A percentile compares a stretch with the other conserved stretches of the same genome.
phyloP scores from a whole-genome alignment of 2,329 filamentous ascomycete genomes.

The Exophiala mesophila region DNA sequence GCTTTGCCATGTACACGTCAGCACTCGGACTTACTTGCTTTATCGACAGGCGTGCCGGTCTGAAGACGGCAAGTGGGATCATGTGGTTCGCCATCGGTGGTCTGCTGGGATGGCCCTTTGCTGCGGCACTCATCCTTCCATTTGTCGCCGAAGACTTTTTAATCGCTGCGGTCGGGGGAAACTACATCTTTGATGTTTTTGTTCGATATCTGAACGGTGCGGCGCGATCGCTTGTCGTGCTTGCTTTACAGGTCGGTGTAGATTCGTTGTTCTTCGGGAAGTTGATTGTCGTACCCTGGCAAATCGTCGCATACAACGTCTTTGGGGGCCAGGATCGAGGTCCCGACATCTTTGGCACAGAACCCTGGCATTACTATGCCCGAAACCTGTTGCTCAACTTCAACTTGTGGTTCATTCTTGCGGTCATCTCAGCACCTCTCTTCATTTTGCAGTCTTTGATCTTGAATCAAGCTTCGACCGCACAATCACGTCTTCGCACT shows the following conservation, averaged over 20 bases:
- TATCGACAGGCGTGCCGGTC: slow-evolving; percentile 78
- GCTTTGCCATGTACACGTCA: slow-evolving; percentile 91
- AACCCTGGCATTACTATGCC: slow-evolving; percentile 95
- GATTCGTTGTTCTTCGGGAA: slow-evolving; percentile 85
- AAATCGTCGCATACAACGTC: slow-evolving; percentile 94
- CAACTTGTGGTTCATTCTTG: slow-evolving; percentile 86
- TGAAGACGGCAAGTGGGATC: slow-evolving; percentile 77
- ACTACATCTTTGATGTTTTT: slow-evolving; percentile 57
- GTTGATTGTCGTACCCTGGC: slow-evolving; percentile 72
- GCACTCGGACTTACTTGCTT: slow-evolving; percentile 85
- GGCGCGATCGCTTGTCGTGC: slow-evolving; percentile 59
- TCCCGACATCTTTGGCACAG: slow-evolving; percentile 88
- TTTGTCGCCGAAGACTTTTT: slow-evolving; percentile 74
- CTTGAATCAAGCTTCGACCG: slow-evolving; percentile 53
- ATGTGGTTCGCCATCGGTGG: slow-evolving; percentile 86
- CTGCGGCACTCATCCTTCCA: slow-evolving; percentile 72
- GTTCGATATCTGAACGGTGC: slow-evolving; percentile 63
- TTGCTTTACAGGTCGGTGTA: slow-evolving; percentile 63
- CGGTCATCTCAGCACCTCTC: slow-evolving; percentile 67
- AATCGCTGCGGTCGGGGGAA: slow-evolving; percentile 43
- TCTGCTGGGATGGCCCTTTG: slow-evolving; percentile 91
- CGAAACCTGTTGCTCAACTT: slow-evolving; percentile 91
- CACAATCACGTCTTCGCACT: slow-evolving; percentile 67
- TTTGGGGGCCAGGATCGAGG: slow-evolving; percentile 73
- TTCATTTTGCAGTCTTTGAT: slow-evolving; percentile 68